Base-by-base conservation (phyloP, 2,329 filamentous ascomycete genomes). In the Zymoseptoria crescenta region DNA sequence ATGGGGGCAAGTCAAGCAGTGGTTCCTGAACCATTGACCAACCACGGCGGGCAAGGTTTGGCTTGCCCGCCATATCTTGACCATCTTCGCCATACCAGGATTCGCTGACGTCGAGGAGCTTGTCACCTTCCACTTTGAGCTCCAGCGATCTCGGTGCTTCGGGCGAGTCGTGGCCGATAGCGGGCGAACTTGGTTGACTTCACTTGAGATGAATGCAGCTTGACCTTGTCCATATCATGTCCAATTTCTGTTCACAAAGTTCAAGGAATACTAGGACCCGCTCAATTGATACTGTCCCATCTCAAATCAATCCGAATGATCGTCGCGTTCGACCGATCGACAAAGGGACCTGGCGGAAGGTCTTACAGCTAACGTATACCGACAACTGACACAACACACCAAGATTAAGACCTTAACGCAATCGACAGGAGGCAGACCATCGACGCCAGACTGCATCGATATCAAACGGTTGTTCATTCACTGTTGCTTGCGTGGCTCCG, bases 71-170 rank as follows among this genome's bases (percentile, higher is more conserved):
- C n/a, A n/a, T 64, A 57, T 58, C 53, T 19, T n/a, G 29, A 57
- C 59, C 28, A 59, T 61, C 59, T 55, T 60, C 58, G 58, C 58
- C 59, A 60, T 58, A 58, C 59, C 55, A 58, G 57, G 59, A 57
- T 57, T 48, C 51, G 51, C 51, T 52, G 51, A 52, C 51, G 51
- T 52, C 51, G 20, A 29, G 24, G 24, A 29, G 20, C n/a, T 20
- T 52, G 51, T 29, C 24, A 52, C 51, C 51, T 30, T 24, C 51
- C 51, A 29, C 24, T 28, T 52, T 52, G 51, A 52, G 51, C 24
- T 52, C 24, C 8, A 27, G 24, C 51, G 51, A 52, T 28, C n/a
- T 29, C 51, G 20, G 35, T 45, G 35, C 35, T 45, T 45, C 35
- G 35, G 35, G 35, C 13, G 16, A 45, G 35, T 45, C 35, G 13